Evolutionary conservation across 768 basidiomycete genomes (phyloP).

Genomic region (Tulasnella sp.): DNA sequence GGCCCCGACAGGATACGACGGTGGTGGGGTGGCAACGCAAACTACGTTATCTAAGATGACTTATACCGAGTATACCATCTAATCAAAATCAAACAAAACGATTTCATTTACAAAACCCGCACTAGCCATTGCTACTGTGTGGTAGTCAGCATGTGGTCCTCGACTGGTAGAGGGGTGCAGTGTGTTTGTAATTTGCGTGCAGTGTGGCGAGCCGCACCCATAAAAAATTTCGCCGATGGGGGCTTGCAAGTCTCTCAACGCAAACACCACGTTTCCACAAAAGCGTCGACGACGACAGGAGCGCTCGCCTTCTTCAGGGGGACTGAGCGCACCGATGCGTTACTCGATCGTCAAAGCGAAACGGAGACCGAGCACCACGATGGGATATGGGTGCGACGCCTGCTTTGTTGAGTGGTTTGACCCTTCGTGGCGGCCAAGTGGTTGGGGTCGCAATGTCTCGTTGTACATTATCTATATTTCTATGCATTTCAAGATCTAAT

Average conservation of each 20-base stretch:
- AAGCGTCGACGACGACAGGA: slow-evolving; percentile 16
- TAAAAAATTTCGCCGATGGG: too few relatives aligned
- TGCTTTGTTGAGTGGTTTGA: slow-evolving; percentile 4
- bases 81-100: too few relatives aligned
- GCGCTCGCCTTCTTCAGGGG: slow-evolving; percentile 6
- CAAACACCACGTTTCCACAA: slow-evolving; percentile 1
- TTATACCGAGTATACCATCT: too few relatives aligned
- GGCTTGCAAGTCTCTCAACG: too few relatives aligned
- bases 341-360: slow-evolving; percentile 12
- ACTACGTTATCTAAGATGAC: slow-evolving; percentile 27
- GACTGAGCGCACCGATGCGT: slow-evolving; percentile 13
- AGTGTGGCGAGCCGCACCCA: too few relatives aligned
- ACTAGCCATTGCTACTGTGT: too few relatives aligned
- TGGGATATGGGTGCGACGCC: slow-evolving; percentile 16
- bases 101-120: too few relatives aligned
- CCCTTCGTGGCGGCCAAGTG: slow-evolving; percentile 9
- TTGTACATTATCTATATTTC: slow-evolving; percentile 11
- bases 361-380: slow-evolving; percentile 12
- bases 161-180: too few relatives aligned
- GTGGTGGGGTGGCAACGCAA: slow-evolving; percentile 94
- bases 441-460: slow-evolving; percentile 15
- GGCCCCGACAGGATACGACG: slow-evolving; percentile 76
- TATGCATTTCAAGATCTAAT: not conserved
- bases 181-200: too few relatives aligned
- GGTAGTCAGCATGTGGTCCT: too few relatives aligned